phyloP scores from a whole-genome alignment of 495 filamentous ascomycete species.

The Jackrogersella multiformis region DNA sequence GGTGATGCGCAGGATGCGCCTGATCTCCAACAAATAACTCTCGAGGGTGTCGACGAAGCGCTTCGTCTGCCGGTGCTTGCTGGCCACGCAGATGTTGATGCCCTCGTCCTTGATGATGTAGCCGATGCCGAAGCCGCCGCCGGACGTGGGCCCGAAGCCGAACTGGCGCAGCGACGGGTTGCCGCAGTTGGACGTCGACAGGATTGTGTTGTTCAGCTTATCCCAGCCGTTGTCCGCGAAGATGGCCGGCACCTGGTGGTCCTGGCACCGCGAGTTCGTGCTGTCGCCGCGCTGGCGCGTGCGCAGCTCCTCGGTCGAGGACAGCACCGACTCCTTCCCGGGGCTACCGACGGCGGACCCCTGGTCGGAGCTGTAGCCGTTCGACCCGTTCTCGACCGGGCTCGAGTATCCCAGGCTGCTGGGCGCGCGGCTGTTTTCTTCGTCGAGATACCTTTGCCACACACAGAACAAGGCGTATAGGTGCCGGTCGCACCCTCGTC shows the following conservation, averaged over 20 bases:
- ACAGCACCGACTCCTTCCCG: slow-evolving; percentile 59
- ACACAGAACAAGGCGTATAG: slow-evolving; percentile 94
- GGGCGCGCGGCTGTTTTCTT: slow-evolving; percentile 66
- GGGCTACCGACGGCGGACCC: slow-evolving; percentile 66
- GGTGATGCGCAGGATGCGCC: slow-evolving; percentile 78
- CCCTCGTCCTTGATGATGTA: slow-evolving; percentile 99
- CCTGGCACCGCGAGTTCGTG: slow-evolving; percentile 49
- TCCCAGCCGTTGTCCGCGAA: slow-evolving; percentile 95
- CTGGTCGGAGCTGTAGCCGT: slow-evolving; percentile 47
- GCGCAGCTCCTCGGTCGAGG: slow-evolving; percentile 42
- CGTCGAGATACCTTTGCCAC: slow-evolving; percentile 89
- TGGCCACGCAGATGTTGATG: slow-evolving; percentile 89
- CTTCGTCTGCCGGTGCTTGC: slow-evolving; percentile 91
- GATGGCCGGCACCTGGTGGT: slow-evolving; percentile 71
- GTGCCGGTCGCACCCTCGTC: slow-evolving; percentile 90
- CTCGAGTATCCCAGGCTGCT: slow-evolving; percentile 66
- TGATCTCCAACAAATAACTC: slow-evolving; percentile 86
- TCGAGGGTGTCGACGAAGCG: slow-evolving; percentile 91
- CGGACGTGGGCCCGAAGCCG: slow-evolving; percentile 93
- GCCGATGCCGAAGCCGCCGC: slow-evolving; percentile 95
- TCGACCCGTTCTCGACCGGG: slow-evolving; percentile 60
- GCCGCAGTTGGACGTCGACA: slow-evolving; percentile 98
- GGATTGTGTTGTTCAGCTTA: slow-evolving; percentile 90
- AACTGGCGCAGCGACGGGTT: slow-evolving; percentile 97
- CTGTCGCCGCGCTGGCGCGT: slow-evolving; percentile 51